Base-by-base conservation (phyloP, 23 red algal species). In the Gracilaria gracilis region DNA sequence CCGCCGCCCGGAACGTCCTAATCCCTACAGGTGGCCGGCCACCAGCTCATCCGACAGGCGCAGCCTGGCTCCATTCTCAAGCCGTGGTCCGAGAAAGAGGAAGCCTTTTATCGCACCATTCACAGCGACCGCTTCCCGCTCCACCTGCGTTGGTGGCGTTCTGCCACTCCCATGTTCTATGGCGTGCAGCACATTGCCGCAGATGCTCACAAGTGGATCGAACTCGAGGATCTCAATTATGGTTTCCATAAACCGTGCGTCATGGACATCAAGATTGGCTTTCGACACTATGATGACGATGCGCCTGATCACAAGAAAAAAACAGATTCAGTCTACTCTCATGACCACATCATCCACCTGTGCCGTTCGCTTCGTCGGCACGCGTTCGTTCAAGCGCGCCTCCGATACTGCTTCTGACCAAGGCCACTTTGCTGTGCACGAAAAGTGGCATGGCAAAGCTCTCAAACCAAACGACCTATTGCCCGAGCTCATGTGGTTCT, bases 251-350 rank as follows among this genome's bases (percentile, higher is more conserved):
- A 86, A 36, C 96, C 96, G 13, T 98, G 76, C 42, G 89, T 98
- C 16, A 55, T 95, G 69, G 96, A 98, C 67, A 53, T 92, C 25
- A 98, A 98, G 70, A 70, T 98, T 40, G 96, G 96, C 39, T 67
- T 73, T 28, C 88, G 96, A 20, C 86, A 95, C 76, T 98, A 95
- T 73, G 96, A 98, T 67, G 96, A 98, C 47, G 91, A 98, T 80
- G 96, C 96, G 24, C 33, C 92, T 15, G 67, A 61, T 34, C 86
- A 92, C 75, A 98, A 98, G 71, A 11, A 15, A 1, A 21, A 74
- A 80, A 1, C 96, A 98, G 50, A 95, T 95, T 28, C 33, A 58
- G 31, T 92, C 91, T 17, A 76, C 87, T 9, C 59, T 37, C 29
- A 28, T 47, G 50, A 98, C 96, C 39, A 98, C 96, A 4, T 80